Conservation (phyloP, 2,329 filamentous ascomycete genomes). For the Nemania bipapillata region DNA sequence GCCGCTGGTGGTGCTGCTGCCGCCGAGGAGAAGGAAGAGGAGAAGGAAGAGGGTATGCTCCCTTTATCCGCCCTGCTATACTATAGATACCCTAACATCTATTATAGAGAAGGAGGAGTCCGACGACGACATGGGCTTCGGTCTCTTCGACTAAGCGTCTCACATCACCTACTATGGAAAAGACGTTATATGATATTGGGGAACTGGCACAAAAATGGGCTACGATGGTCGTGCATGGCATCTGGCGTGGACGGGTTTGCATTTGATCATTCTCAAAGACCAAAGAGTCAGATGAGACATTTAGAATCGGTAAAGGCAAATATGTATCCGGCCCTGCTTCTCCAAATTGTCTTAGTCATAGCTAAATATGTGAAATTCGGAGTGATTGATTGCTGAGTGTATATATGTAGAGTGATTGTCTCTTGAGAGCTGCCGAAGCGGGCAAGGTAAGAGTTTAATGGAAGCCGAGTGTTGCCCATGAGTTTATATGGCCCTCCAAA, state of each 20-base stretch:
- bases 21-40: slow-evolving; percentile 75
- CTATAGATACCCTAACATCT: slow-evolving; percentile 23
- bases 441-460: background rate
- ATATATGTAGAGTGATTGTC: background rate
- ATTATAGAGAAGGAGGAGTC: slow-evolving; percentile 71
- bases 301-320: slow-evolving; percentile 44
- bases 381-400: background rate
- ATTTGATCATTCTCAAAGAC: slow-evolving; percentile 41
- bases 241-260: slow-evolving; percentile 48
- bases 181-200: slow-evolving; percentile 46
- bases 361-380: background rate
- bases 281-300: slow-evolving; percentile 39
- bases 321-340: slow-evolving; percentile 45
- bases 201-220: slow-evolving; percentile 46
- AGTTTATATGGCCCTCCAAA: too few relatives aligned
- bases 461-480: too few relatives aligned
- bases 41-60: slow-evolving; percentile 74
- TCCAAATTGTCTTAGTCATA: slow-evolving; percentile 24
- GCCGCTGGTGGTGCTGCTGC: slow-evolving; percentile 71
- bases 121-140: slow-evolving; percentile 81
- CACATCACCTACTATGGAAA: slow-evolving; percentile 39
- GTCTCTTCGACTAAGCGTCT: slow-evolving; percentile 76
- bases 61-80: background rate
- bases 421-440: background rate
- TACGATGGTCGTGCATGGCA: slow-evolving; percentile 47